phyloP scores from a whole-genome alignment of 352 stramenopile species.

The Aphanomyces cochlioides region DNA sequence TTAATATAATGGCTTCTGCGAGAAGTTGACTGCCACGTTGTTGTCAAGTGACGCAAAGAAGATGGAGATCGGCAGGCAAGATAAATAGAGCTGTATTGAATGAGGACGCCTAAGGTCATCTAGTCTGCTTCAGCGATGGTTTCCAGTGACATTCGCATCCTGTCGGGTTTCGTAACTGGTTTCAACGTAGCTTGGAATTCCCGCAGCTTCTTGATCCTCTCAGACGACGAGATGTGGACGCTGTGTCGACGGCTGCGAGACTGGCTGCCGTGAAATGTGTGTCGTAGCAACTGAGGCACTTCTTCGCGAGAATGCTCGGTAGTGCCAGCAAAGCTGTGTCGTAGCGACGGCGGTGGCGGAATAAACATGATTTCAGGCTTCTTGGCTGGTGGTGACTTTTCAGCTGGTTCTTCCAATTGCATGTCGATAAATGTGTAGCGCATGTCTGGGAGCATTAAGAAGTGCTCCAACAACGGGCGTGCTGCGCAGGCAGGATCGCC shows the following conservation, averaged over 20 bases:
- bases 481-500: slow-evolving; percentile 65
- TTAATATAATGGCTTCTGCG: too few relatives aligned
- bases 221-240: slow-evolving; percentile 19
- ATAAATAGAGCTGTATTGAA: too few relatives aligned
- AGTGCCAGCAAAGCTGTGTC: slow-evolving; percentile 8
- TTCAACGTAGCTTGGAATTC: neutral
- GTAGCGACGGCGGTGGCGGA: slow-evolving; percentile 4
- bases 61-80: too few relatives aligned
- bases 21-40: too few relatives aligned
- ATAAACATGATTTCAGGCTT: neutral
- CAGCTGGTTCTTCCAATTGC: slow-evolving; percentile 7
- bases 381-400: neutral
- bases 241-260: slow-evolving; percentile 9
- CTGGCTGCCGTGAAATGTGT: slow-evolving; percentile 18
- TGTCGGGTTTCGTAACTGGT: neutral
- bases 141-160: slow-evolving; percentile 18
- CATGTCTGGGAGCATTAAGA: slow-evolving; percentile 86
- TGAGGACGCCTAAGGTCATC: too few relatives aligned
- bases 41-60: too few relatives aligned
- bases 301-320: neutral
- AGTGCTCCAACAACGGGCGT: slow-evolving; percentile 77
- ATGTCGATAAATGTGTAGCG: slow-evolving; percentile 85
- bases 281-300: slow-evolving; percentile 5
- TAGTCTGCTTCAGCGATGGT: slow-evolving; percentile 25
- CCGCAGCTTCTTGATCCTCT: slow-evolving; percentile 28